phyloP scores from a whole-genome alignment of 148 eudicot genomes.

The Cornus controversa region DNA sequence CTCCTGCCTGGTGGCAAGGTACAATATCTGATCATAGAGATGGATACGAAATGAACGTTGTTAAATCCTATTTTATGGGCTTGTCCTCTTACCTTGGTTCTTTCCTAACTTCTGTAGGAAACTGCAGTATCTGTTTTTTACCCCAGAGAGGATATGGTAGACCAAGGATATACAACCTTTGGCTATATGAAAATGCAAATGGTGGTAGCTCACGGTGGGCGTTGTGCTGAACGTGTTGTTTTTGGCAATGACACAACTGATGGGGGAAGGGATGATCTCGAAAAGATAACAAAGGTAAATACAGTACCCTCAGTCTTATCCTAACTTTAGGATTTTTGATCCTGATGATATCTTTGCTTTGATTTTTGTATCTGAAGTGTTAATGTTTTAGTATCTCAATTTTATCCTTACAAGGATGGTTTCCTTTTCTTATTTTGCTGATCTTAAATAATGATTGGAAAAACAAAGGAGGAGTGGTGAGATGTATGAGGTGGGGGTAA shows the following conservation, averaged over 20 bases:
- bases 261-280: slow-evolving; percentile 83
- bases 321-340: neutral
- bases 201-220: slow-evolving; percentile 96
- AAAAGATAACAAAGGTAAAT: slow-evolving; percentile 77
- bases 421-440: too few relatives aligned
- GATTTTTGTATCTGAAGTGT: neutral
- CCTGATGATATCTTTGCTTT: neutral
- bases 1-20: slow-evolving; percentile 98
- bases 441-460: too few relatives aligned
- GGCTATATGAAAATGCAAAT: slow-evolving; percentile 99
- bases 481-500: too few relatives aligned
- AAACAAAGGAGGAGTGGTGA: too few relatives aligned
- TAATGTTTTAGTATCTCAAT: neutral
- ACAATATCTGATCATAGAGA: neutral
- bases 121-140: slow-evolving; percentile 92
- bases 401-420: neutral
- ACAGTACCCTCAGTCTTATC: neutral
- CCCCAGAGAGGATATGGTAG: slow-evolving; percentile 86
- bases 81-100: neutral
- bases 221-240: slow-evolving; percentile 83
- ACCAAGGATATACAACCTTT: slow-evolving; percentile 79
- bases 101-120: slow-evolving; percentile 55
- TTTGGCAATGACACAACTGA: slow-evolving; percentile 89
- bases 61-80: neutral
- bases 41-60: neutral